Percentiles rank a stretch among this genome's conserved stretches.
These are phyloP conservation scores for Cardamine chenopodiifolia DNA, from an alignment of 345 rosid genomes.

Conservation along the genomic window DNA sequence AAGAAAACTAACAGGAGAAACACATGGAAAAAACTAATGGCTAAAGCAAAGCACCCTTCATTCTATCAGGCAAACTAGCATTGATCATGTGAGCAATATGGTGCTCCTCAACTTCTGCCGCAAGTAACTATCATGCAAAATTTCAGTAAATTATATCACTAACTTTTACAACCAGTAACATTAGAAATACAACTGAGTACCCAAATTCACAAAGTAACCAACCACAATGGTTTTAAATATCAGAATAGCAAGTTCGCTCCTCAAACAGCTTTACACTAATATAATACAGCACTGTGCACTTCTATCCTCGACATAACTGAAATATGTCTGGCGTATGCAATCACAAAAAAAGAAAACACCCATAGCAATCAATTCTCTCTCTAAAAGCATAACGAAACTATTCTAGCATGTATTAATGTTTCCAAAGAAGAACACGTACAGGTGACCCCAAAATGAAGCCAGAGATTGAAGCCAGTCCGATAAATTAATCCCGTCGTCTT, in stretches of 20 bases:
- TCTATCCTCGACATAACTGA: constrained; percentile 12
- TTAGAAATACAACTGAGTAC: not conserved
- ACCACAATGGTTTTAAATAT: constrained; percentile 7
- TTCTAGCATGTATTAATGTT: constrained; percentile 20
- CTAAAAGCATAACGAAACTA: not conserved
- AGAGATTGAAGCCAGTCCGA: constrained; percentile 99
- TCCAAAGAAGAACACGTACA: constrained; percentile 67
- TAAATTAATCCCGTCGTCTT: constrained; percentile 97
- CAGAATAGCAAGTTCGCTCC: constrained; percentile 16
- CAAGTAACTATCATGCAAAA: not conserved
- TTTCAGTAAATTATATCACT: not conserved
- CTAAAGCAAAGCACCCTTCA: not conserved
- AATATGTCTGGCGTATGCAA: constrained; percentile 16
- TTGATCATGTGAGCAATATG: constrained; percentile 21
- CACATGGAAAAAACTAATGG: constrained; percentile 11
- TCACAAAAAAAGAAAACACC: not conserved
- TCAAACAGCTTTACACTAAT: not conserved
- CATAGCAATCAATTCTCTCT: constrained; percentile 16
- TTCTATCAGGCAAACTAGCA: constrained; percentile 31
- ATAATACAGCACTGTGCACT: not conserved
- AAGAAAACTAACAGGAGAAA: constrained; percentile 3
- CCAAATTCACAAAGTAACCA: constrained; percentile 4
- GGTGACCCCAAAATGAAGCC: constrained; percentile 99
- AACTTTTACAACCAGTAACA: not conserved
- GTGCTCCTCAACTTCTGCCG: constrained; percentile 19